phyloP scores from a whole-genome alignment of 2,329 filamentous ascomycete genomes.

The Didymella pomorum region DNA sequence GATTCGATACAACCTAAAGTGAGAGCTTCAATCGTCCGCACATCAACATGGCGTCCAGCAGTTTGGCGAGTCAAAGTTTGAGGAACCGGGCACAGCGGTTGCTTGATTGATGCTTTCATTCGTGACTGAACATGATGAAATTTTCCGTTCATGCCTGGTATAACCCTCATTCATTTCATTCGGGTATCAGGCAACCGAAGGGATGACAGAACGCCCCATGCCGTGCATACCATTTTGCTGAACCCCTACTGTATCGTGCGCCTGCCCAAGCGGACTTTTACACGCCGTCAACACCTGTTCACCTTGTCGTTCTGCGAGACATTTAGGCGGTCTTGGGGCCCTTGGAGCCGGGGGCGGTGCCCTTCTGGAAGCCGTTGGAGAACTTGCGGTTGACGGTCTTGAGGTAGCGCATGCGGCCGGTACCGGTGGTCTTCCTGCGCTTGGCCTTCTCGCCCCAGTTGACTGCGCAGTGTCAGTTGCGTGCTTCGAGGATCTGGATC shows the following conservation, averaged over 20 bases:
- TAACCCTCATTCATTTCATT: conserved; percentile 41
- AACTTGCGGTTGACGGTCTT: conserved; percentile 92
- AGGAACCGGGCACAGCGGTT: conserved; percentile 23
- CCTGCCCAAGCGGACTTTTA: conserved; percentile 37
- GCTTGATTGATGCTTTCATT: conserved; percentile 43
- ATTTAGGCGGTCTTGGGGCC: conserved; percentile 60
- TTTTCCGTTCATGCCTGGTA: conserved; percentile 51
- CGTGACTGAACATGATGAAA: conserved; percentile 52
- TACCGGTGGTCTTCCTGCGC: conserved; percentile 99
- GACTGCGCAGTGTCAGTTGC: conserved; percentile 65
- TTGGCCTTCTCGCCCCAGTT: conserved; percentile 99
- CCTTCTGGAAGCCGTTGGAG: conserved; percentile 97
- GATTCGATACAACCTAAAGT: background rate
- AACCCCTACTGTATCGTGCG: conserved; percentile 46
- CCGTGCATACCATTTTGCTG: conserved; percentile 49
- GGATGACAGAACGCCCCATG: conserved; percentile 50
- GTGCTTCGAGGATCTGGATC: conserved; percentile 7
- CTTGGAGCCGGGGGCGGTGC: conserved; percentile 83
- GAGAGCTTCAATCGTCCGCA: background rate
- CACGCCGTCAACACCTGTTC: conserved; percentile 34
- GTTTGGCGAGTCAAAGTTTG: conserved; percentile 2
- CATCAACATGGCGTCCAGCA: conserved; percentile 1
- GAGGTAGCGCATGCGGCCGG: conserved; percentile 94
- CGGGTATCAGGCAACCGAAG: conserved; percentile 45
- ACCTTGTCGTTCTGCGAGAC: conserved; percentile 24